Conservation (phyloP, 2,329 filamentous ascomycete species). For the Plectosphaerella cucumerina region DNA sequence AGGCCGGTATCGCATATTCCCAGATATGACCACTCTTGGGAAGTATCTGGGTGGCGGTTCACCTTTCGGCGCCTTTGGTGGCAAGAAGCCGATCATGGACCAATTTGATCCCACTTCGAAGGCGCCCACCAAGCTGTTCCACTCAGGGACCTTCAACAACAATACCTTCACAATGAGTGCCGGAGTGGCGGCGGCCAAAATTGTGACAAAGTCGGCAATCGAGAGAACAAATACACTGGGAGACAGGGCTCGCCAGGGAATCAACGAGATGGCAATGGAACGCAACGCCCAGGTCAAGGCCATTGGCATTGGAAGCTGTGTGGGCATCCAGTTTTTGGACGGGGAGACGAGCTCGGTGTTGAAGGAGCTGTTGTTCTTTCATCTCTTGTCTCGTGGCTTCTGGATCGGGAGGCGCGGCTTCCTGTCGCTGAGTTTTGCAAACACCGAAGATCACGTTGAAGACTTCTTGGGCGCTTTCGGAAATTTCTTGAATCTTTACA, state of each 20-base stretch:
- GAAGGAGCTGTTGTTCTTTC: constrained; percentile 10
- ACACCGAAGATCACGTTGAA: constrained; percentile 6
- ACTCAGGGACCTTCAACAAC: constrained; percentile 67
- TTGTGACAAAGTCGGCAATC: not conserved
- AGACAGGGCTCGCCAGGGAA: not conserved
- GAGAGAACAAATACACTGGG: not conserved
- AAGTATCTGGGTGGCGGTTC: constrained; percentile 65
- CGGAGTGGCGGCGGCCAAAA: not conserved
- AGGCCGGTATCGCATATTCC: constrained; percentile 34
- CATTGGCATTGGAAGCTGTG: constrained; percentile 8
- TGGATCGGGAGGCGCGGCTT: constrained; percentile 11
- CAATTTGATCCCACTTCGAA: constrained; percentile 41
- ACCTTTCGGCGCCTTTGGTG: constrained; percentile 63
- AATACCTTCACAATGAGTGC: constrained; percentile 32
- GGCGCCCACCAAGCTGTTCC: constrained; percentile 27
- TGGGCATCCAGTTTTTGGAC: constrained; percentile 8
- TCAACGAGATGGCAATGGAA: not conserved
- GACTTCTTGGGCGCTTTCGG: not conserved
- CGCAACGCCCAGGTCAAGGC: not conserved
- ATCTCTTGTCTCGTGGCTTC: constrained; percentile 6
- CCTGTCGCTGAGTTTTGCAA: constrained; percentile 8
- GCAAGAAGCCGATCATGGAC: constrained; percentile 51
- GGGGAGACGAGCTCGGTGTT: not conserved
- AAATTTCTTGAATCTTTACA: not conserved
- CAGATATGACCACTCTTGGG: constrained; percentile 60